These are phyloP conservation scores for Powellomyces hirtus DNA, from an alignment of 192 early-diverging fungal species.

Conservation along the genomic window DNA sequence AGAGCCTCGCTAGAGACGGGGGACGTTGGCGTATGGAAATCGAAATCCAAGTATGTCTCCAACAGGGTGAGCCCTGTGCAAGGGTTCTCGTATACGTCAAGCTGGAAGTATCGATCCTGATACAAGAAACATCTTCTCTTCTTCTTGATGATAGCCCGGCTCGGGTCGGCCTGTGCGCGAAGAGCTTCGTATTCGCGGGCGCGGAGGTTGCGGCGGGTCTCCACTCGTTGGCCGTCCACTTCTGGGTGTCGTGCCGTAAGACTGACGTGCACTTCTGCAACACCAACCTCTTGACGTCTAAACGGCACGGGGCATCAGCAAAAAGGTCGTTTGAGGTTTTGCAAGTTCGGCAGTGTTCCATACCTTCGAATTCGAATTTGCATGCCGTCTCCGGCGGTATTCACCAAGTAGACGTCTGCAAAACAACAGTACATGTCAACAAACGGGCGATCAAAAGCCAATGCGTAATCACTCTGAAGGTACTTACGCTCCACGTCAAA, in stretches of 20 bases:
- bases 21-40: slow-evolving; percentile 5
- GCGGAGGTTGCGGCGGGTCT: slow-evolving; percentile 37
- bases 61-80: slow-evolving; percentile 35
- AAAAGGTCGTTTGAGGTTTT: background rate
- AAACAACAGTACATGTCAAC: background rate
- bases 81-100: slow-evolving; percentile 38
- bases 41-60: slow-evolving; percentile 45
- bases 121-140: slow-evolving; percentile 39
- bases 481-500: slow-evolving; percentile 42
- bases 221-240: slow-evolving; percentile 40
- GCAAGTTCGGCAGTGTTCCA: background rate
- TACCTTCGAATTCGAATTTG: slow-evolving; percentile 43
- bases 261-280: slow-evolving; percentile 30
- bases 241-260: slow-evolving; percentile 36
- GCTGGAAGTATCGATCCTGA: slow-evolving; percentile 45
- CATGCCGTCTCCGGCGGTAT: slow-evolving; percentile 32
- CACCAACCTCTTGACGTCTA: slow-evolving; percentile 29
- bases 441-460: background rate
- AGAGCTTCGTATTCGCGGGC: slow-evolving; percentile 41
- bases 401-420: slow-evolving; percentile 37
- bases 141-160: slow-evolving; percentile 32
- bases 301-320: background rate
- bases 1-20: background rate
- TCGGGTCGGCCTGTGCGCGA: slow-evolving; percentile 36
- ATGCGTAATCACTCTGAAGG: background rate